These are phyloP conservation scores for Clonostachys solani DNA, from an alignment of 2,329 filamentous ascomycete species.

Conservation along the genomic window DNA sequence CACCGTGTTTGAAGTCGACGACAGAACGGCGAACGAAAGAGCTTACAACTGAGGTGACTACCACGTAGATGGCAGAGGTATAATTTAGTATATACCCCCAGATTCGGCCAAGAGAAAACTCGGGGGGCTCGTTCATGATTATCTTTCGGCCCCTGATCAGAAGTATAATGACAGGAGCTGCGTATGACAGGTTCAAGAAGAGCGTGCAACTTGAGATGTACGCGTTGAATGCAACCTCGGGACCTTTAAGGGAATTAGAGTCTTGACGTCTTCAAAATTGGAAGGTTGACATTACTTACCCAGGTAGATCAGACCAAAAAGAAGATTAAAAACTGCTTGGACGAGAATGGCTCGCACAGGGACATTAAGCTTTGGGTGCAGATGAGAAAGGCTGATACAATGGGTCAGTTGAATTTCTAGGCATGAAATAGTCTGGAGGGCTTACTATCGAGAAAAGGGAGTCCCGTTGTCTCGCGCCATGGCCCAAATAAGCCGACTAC, in stretches of 20 bases:
- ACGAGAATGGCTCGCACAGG: conserved; percentile 33
- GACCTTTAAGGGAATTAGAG: conserved; percentile 14
- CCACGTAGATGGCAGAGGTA: conserved; percentile 25
- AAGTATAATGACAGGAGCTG: conserved; percentile 30
- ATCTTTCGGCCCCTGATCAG: conserved; percentile 26
- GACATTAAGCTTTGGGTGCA: conserved; percentile 30
- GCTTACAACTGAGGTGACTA: conserved; percentile 29
- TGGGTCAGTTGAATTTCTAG: no score
- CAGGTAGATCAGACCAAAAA: conserved; percentile 40
- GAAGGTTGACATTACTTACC: no score
- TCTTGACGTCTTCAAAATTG: no score
- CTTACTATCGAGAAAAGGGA: conserved; percentile 18
- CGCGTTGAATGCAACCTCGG: conserved; percentile 39
- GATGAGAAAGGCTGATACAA: conserved; percentile 18
- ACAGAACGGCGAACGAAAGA: no score
- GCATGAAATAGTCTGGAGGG: no score
- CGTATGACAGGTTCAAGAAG: conserved; percentile 40
- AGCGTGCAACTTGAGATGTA: conserved; percentile 39
- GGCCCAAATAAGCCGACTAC: conserved; percentile 33
- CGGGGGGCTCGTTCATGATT: conserved; percentile 17
- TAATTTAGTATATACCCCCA: conserved; percentile 21
- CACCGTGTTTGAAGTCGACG: neutral
- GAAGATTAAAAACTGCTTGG: conserved; percentile 33
- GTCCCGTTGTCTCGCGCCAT: conserved; percentile 41
- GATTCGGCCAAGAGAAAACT: conserved; percentile 16